Evolutionary conservation across 83 land plant species (phyloP), one percentile per base, ranked within the genome.

Genomic region (Thuja plicata): DNA sequence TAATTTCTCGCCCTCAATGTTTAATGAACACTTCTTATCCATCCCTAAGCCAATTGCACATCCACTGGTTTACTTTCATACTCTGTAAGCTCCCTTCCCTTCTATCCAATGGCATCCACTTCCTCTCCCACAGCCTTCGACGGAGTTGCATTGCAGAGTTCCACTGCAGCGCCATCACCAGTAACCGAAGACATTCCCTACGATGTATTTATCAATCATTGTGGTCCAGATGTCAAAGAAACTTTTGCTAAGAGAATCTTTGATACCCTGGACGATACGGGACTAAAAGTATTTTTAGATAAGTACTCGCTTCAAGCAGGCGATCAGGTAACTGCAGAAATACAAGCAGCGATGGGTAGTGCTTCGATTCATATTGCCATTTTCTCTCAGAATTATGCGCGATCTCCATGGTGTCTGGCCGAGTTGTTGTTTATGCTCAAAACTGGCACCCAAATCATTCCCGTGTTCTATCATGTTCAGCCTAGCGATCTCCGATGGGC

Each of bases 401-500:
- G 10, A 30, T 85, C 86, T 0, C 40, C 21, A 1, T 85, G 86
- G 86, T 85, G 86, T 27, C 27, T 85, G 60, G 37, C 32, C 7
- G 86, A 85, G 27, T 24, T 85, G 35, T 40, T 12, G 19, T 32
- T 34, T 52, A 48, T 85, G 86, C n/a, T 85, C 19, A 32, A 85
- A 43, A 46, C 54, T 30, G 35, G 60, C 11, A 27, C 35, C 34
- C 32, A 16, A 1, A 85, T 85, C 34, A 40, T 85, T 52, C 86
- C 86, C 16, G 86, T 85, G 10, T 85, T 85, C 48, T 85, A 48
- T n/a, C 16, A 46, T 43, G 86, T 85, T 6, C 9, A 50, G 86
- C 86, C 86, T 85, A 43, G 54, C 19, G 86, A 85, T 7, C 60
- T 85, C 60, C 57, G 86, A 5, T 78, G 45, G 45, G 41, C 41